A percentile compares a stretch with the other conserved stretches of the same genome.
These are phyloP conservation scores for Phytophthora cactorum DNA, from an alignment of 352 stramenopile genomes.

Conservation along the genomic window DNA sequence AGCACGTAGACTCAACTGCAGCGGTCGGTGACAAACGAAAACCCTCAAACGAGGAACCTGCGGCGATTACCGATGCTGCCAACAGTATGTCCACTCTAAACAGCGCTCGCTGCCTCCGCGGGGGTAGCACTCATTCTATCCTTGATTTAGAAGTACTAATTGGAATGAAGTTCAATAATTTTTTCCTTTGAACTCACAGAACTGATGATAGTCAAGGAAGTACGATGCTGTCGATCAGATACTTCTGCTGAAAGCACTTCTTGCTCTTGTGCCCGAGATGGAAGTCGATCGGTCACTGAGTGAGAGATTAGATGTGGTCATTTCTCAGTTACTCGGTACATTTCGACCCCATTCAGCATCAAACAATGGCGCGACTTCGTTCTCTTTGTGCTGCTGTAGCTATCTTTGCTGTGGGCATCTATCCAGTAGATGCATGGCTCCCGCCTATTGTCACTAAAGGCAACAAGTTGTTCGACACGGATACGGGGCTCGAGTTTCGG, in stretches of 20 bases:
- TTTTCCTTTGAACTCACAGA: not conserved
- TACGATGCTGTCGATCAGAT: not conserved
- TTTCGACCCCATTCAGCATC: no score
- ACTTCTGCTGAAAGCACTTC: not conserved
- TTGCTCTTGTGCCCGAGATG: not conserved
- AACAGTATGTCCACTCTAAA: constrained; percentile 1
- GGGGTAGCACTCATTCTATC: not conserved
- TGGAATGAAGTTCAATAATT: not conserved
- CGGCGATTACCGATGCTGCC: constrained; percentile 2
- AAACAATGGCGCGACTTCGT: not conserved
- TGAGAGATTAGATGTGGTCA: not conserved
- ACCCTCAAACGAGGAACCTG: constrained; percentile 33
- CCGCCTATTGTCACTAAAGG: constrained; percentile 58
- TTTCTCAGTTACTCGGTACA: not conserved
- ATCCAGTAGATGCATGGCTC: constrained; percentile 41
- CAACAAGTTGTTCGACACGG: constrained; percentile 88
- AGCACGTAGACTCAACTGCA: constrained; percentile 18
- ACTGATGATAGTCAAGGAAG: not conserved
- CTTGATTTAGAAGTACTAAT: not conserved
- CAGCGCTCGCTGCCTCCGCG: not conserved
- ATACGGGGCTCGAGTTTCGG: constrained; percentile 64
- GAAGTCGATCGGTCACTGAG: not conserved
- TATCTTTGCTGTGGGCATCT: constrained; percentile 6
- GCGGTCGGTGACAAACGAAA: constrained; percentile 38
- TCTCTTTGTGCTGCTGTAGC: constrained; percentile 13